These are phyloP conservation scores for Pichia sp. DNA, from an alignment of 1,139 yeast species.

Conservation along the genomic window DNA sequence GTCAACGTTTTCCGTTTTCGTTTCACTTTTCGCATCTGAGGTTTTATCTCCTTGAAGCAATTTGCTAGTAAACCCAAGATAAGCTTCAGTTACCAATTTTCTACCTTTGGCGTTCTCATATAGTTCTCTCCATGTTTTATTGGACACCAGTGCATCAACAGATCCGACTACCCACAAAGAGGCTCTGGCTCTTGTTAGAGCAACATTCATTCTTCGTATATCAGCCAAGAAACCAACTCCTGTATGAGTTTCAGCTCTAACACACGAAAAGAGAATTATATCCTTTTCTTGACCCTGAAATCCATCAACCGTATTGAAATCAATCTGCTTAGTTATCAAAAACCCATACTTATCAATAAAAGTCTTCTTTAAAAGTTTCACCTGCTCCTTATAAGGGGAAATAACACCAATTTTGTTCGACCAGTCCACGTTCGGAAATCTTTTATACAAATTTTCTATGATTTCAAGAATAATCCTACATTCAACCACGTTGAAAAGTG, in stretches of 20 bases:
- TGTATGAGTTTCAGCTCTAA: slow-evolving; percentile 55
- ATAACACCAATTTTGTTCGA: slow-evolving; percentile 80
- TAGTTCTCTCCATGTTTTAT: slow-evolving; percentile 66
- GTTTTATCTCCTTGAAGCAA: not conserved
- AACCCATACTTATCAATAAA: slow-evolving; percentile 63
- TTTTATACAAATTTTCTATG: slow-evolving; percentile 49
- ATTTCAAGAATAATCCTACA: slow-evolving; percentile 70
- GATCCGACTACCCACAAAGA: slow-evolving; percentile 93
- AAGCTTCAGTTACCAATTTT: slow-evolving; percentile 24
- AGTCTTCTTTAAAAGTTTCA: slow-evolving; percentile 49
- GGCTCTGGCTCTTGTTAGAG: slow-evolving; percentile 86
- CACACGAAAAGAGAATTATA: slow-evolving; percentile 89
- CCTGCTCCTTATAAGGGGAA: slow-evolving; percentile 93
- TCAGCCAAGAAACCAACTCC: slow-evolving; percentile 89
- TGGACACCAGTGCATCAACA: slow-evolving; percentile 53
- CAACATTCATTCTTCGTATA: slow-evolving; percentile 92
- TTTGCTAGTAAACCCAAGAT: slow-evolving; percentile 25
- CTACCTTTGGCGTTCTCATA: slow-evolving; percentile 60
- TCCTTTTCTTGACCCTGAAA: slow-evolving; percentile 98
- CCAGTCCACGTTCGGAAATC: slow-evolving; percentile 52
- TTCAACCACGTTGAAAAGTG: slow-evolving; percentile 67
- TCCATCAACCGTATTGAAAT: slow-evolving; percentile 94
- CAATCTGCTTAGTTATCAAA: slow-evolving; percentile 60
- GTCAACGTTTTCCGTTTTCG: not conserved
- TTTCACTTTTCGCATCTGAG: not conserved